These are phyloP conservation scores for Aspergillus asperescens DNA, from an alignment of 495 filamentous ascomycete genomes.

Conservation along the genomic window DNA sequence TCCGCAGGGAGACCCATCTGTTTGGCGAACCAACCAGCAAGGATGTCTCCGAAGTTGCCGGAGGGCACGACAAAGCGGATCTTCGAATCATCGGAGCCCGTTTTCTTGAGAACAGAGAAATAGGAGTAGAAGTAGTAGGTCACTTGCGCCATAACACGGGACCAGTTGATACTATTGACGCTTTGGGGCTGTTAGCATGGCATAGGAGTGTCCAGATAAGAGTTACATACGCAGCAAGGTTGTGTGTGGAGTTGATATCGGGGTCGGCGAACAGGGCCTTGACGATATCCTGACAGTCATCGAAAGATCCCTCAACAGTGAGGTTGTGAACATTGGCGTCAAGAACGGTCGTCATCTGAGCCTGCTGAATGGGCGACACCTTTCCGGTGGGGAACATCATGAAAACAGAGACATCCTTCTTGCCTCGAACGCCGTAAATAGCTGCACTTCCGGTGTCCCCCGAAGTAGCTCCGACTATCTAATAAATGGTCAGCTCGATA, in stretches of 20 bases:
- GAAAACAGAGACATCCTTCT: conserved; percentile 90
- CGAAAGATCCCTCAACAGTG: conserved; percentile 80
- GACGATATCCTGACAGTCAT: conserved; percentile 93
- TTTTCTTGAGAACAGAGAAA: conserved; percentile 61
- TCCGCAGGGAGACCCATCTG: conserved; percentile 83
- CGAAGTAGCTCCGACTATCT: conserved; percentile 72
- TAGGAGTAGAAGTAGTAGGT: conserved; percentile 91
- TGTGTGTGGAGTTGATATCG: conserved; percentile 63
- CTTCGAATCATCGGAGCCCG: conserved; percentile 47
- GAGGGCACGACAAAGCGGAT: conserved; percentile 81
- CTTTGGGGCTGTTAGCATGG: background rate
- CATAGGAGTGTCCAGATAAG: background rate
- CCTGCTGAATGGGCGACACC: conserved; percentile 82
- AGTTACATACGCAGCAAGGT: conserved; percentile 57
- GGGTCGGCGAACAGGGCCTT: conserved; percentile 87
- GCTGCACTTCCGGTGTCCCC: conserved; percentile 94
- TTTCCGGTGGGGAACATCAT: conserved; percentile 83
- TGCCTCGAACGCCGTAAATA: conserved; percentile 94
- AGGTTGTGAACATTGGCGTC: conserved; percentile 87
- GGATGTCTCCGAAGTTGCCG: conserved; percentile 95
- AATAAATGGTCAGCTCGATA: background rate
- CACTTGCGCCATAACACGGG: conserved; percentile 88
- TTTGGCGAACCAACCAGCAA: conserved; percentile 87
- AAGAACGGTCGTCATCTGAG: conserved; percentile 87
- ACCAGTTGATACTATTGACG: conserved; percentile 88